Conservation (phyloP, 345 rosid species). For the Eucalyptus urophylla region DNA sequence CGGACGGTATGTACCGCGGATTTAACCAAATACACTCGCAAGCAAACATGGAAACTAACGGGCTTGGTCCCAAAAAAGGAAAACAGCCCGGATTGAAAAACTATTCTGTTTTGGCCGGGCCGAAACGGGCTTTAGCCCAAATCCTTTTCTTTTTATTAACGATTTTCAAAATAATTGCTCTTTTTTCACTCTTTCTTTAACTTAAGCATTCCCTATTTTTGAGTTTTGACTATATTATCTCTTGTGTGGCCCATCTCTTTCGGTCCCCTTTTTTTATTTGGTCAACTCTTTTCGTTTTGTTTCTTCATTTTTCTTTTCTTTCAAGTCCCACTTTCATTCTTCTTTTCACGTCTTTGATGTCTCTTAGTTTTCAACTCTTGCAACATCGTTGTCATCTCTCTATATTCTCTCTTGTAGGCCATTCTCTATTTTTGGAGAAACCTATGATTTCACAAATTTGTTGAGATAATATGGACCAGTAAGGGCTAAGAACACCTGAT, state of each 20-base stretch:
- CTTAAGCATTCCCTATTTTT: background rate
- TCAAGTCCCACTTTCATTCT: background rate
- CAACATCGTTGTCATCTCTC: background rate
- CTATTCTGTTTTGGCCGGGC: background rate
- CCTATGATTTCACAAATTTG: background rate
- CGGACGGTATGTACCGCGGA: background rate
- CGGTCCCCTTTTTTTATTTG: background rate
- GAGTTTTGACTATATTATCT: background rate
- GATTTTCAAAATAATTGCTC: background rate
- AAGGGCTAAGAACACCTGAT: background rate
- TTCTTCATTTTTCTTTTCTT: background rate
- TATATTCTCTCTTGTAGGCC: background rate
- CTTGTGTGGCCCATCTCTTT: background rate
- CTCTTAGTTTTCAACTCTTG: background rate
- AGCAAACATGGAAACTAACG: background rate
- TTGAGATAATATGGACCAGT: background rate
- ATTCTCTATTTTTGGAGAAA: background rate
- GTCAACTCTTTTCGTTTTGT: background rate
- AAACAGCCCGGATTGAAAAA: background rate
- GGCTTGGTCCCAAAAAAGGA: background rate
- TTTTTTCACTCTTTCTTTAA: background rate
- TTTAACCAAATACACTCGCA: background rate
- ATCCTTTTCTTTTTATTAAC: background rate
- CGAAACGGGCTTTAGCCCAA: background rate
- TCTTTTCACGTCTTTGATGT: background rate